These are phyloP conservation scores for Rhynchosporium agropyri DNA, from an alignment of 2,329 filamentous ascomycete genomes.

Conservation along the genomic window DNA sequence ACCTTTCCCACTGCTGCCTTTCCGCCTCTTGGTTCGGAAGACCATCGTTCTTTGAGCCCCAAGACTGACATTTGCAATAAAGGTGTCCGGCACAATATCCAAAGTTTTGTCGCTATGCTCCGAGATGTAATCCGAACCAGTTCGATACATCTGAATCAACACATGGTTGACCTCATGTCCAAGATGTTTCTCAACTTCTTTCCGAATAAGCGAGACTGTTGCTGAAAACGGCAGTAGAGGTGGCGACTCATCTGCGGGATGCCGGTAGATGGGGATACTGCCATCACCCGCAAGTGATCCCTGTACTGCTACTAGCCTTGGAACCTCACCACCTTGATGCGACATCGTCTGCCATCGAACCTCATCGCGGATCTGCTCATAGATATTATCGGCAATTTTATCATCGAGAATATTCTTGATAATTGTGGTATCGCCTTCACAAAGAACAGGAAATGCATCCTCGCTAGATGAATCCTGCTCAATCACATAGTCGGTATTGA, in stretches of 20 bases:
- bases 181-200: conserved; percentile 68
- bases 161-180: conserved; percentile 88
- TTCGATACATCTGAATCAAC: conserved; percentile 90
- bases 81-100: conserved; percentile 79
- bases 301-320: conserved; percentile 87
- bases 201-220: conserved; percentile 69
- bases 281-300: conserved; percentile 70
- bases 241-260: conserved; percentile 87
- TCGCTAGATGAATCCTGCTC: conserved; percentile 17
- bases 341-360: conserved; percentile 90
- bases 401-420: conserved; percentile 69
- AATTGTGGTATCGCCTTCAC: conserved; percentile 80
- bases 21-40: conserved; percentile 76
- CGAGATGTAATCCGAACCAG: conserved; percentile 86
- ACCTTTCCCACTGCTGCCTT: conserved; percentile 54
- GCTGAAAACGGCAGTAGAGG: conserved; percentile 75
- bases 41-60: conserved; percentile 90
- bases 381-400: conserved; percentile 60
- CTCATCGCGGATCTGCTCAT: conserved; percentile 71
- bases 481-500: conserved; percentile 8
- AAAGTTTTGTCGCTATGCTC: conserved; percentile 98
- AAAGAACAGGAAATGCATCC: conserved; percentile 51
- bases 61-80: conserved; percentile 91
- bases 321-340: conserved; percentile 88
- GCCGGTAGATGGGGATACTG: conserved; percentile 86